Evolutionary conservation across 768 basidiomycete genomes (phyloP), one percentile per base, ranked within the genome.

Genomic region (Lenzites betulinus): DNA sequence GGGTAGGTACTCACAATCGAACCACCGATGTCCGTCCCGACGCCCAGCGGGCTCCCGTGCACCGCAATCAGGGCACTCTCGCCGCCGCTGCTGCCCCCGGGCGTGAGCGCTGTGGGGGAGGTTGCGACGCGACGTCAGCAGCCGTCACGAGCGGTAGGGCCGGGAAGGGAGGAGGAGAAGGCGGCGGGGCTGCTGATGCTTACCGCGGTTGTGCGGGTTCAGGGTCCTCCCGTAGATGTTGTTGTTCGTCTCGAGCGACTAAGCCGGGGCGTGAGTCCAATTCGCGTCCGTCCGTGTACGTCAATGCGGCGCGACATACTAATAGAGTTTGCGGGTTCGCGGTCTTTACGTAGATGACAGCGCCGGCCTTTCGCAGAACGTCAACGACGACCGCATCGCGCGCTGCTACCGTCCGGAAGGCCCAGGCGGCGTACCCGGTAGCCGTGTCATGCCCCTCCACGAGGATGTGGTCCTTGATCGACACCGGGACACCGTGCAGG

Each of bases 31-130:
- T 94, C 93, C 20, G 83, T 83, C n/a, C 95, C 95, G 53, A 93
- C 78, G 1, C 95, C 94, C 9, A 93, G 66, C 0, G 87, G 87
- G 6, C 89, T 83, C 13, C 92, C 94, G 65, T 92, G 88, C 78
- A 89, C 81, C 0, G 88, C 85, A 30, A 96, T 77, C 39, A 95
- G 70, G 12, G 91, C 93, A 0, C 77, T 90, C 73, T 95, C 95
- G 30, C 94, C 94, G n/a, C 93, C 93, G 22, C 88, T 88, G 63
- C 87, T 90, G 6, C 93, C 93, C 20, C 93, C 93, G 58, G 79
- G 83, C 3, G 56, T 79, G 39, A 79, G 71, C 3, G 65, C 70
- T 70, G 58, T 51, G 18, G 18, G 18, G 38, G 18, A 13, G 18
- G 38, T 28, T 39, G 49, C 35, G 35, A 41, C 26, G 22, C 41